Percentiles rank a stretch among this genome's conserved stretches.
Evolutionary conservation across 139 green algal species (phyloP).

Genomic region (Chlorokybus atmophyticus): DNA sequence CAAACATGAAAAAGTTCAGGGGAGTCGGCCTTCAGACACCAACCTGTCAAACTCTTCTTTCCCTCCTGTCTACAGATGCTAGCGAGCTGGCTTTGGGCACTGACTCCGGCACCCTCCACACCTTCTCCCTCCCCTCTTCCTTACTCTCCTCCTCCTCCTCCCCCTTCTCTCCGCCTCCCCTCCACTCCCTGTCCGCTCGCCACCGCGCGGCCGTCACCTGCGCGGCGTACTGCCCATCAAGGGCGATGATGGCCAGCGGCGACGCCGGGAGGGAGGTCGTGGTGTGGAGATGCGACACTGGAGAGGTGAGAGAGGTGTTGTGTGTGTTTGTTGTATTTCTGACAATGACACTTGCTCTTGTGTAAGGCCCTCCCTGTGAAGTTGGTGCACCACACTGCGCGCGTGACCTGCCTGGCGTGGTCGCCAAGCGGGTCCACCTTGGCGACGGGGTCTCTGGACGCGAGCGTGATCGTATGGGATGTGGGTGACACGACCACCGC

Average conservation of each 20-base stretch:
- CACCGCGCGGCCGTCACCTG: conserved; percentile 19
- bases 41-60: too few relatives aligned
- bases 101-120: too few relatives aligned
- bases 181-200: conserved; percentile 11
- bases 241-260: conserved; percentile 22
- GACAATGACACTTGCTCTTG: too few relatives aligned
- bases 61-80: too few relatives aligned
- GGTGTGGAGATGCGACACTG: conserved; percentile 25
- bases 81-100: too few relatives aligned
- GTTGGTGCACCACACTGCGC: conserved; percentile 28
- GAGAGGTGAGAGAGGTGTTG: conserved; percentile 23
- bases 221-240: conserved; percentile 21
- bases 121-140: too few relatives aligned
- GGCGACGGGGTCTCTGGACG: conserved; percentile 31
- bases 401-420: conserved; percentile 27
- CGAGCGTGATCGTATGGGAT: conserved; percentile 25
- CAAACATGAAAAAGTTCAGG: too few relatives aligned
- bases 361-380: conserved; percentile 25
- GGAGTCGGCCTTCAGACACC: too few relatives aligned
- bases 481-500: conserved; percentile 13
- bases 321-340: too few relatives aligned
- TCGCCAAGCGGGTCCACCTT: conserved; percentile 10
- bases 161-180: too few relatives aligned
- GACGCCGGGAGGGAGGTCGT: conserved; percentile 32
- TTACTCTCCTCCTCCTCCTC: too few relatives aligned